These are phyloP conservation scores for Porodaedalea pini DNA, from an alignment of 1,284 basidiomycete species.

Conservation along the genomic window DNA sequence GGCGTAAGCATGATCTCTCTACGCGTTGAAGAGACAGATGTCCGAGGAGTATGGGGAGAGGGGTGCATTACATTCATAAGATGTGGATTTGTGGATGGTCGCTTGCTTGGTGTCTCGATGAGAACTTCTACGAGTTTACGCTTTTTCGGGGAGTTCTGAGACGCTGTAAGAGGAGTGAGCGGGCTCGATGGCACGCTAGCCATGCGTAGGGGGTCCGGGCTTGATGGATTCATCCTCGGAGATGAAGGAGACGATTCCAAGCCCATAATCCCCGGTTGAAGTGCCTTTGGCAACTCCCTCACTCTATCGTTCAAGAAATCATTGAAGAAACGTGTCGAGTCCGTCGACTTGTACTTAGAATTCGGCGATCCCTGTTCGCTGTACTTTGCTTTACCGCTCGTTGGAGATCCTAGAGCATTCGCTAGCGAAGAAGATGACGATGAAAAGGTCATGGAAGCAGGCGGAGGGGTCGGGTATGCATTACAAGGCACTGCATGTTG, in stretches of 20 bases:
- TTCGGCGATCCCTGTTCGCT: neutral
- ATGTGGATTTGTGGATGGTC: neutral
- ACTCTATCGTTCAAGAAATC: conserved; percentile 53
- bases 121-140: conserved; percentile 17
- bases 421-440: conserved; percentile 71
- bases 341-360: conserved; percentile 44
- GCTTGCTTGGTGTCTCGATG: conserved; percentile 14
- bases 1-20: conserved; percentile 28
- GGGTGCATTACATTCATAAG: neutral
- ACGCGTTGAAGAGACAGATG: conserved; percentile 29
- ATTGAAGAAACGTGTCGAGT: conserved; percentile 61
- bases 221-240: conserved; percentile 13
- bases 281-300: conserved; percentile 24
- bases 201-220: conserved; percentile 20
- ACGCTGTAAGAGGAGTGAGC: neutral
- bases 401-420: conserved; percentile 54
- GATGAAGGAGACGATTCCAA: conserved; percentile 4
- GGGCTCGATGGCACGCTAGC: neutral
- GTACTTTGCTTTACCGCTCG: conserved; percentile 15
- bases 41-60: conserved; percentile 16
- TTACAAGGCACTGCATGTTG: conserved; percentile 54
- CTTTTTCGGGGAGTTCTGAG: conserved; percentile 16
- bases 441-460: conserved; percentile 46
- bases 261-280: neutral
- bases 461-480: conserved; percentile 66